Percentiles rank a stretch among this genome's conserved stretches.
Conservation (phyloP, 2,329 filamentous ascomycete genomes). For the Cladophialophora chaetospira region DNA sequence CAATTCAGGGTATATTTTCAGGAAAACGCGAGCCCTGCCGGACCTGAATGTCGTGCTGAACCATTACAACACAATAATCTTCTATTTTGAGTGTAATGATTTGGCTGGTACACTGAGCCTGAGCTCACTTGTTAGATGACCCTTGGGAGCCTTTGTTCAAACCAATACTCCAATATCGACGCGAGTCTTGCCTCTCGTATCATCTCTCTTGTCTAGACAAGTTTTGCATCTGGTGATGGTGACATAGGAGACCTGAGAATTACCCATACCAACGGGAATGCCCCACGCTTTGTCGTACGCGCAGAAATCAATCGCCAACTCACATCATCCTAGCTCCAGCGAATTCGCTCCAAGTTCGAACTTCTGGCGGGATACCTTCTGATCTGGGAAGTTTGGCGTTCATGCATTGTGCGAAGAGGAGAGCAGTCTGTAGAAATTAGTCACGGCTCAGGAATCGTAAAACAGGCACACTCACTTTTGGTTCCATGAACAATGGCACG, state of each 20-base stretch:
- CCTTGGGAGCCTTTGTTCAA: neutral
- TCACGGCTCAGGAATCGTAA: conserved; percentile 14
- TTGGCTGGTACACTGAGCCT: neutral
- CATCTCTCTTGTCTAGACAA: conserved; percentile 3
- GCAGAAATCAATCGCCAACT: neutral
- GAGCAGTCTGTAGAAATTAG: conserved; percentile 70
- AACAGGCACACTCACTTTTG: conserved; percentile 22
- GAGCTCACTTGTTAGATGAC: neutral
- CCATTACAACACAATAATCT: too few species aligned
- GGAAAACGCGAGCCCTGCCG: too few species aligned
- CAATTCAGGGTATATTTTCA: too few species aligned
- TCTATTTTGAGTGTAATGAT: neutral
- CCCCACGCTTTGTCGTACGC: neutral
- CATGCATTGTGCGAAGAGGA: conserved; percentile 96
- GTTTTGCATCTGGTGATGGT: neutral
- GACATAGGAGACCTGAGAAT: neutral
- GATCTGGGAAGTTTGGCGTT: conserved; percentile 87
- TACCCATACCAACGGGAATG: neutral
- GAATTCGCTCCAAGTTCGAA: conserved; percentile 93
- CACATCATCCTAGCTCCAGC: conserved; percentile 67
- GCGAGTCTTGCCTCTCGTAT: neutral
- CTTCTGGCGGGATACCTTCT: conserved; percentile 87
- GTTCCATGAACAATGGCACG: conserved; percentile 73
- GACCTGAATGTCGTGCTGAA: too few species aligned
- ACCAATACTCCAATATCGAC: neutral